These are phyloP conservation scores for Hypoxylon fragiforme DNA, from an alignment of 495 filamentous ascomycete species.

Conservation along the genomic window DNA sequence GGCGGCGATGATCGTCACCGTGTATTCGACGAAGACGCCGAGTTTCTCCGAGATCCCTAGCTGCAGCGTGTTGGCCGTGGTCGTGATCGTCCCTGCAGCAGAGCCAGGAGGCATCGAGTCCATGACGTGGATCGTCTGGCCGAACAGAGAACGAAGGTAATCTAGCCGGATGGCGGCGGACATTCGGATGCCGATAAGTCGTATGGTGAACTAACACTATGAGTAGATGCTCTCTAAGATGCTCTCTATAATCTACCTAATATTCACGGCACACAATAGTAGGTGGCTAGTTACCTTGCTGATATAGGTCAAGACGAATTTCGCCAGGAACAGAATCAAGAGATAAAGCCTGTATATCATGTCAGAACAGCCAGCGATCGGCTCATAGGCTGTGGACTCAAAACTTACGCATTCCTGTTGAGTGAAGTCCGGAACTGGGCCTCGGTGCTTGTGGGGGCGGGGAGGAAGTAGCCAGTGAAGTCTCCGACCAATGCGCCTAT, in stretches of 20 bases:
- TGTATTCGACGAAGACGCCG: slow-evolving; percentile 47
- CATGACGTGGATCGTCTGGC: slow-evolving; percentile 58
- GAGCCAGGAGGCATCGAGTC: slow-evolving; percentile 59
- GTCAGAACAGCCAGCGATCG: slow-evolving; percentile 13
- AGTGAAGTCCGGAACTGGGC: slow-evolving; percentile 30
- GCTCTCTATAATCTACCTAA: too few relatives aligned
- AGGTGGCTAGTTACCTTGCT: slow-evolving; percentile 43
- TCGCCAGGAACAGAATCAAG: slow-evolving; percentile 48
- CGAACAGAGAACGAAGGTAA: slow-evolving; percentile 56
- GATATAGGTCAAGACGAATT: slow-evolving; percentile 50
- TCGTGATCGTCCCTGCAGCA: slow-evolving; percentile 61
- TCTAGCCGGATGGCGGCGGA: slow-evolving; percentile 55
- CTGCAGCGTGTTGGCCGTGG: slow-evolving; percentile 61
- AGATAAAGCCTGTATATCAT: slow-evolving; percentile 32
- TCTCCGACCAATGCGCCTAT: slow-evolving; percentile 36
- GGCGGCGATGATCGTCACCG: slow-evolving; percentile 46
- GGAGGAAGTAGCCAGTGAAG: slow-evolving; percentile 38
- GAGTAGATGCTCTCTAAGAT: slow-evolving; percentile 18
- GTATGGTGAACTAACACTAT: slow-evolving; percentile 45
- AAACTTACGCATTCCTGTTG: slow-evolving; percentile 33
- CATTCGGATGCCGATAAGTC: slow-evolving; percentile 55
- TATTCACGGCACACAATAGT: background rate
- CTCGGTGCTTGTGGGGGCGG: slow-evolving; percentile 23
- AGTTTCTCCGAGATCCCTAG: slow-evolving; percentile 62
- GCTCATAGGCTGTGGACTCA: background rate